Evolutionary conservation across 2,329 filamentous ascomycete genomes (phyloP), one percentile per base, ranked within the genome.

Genomic region (Trichothecium roseum): DNA sequence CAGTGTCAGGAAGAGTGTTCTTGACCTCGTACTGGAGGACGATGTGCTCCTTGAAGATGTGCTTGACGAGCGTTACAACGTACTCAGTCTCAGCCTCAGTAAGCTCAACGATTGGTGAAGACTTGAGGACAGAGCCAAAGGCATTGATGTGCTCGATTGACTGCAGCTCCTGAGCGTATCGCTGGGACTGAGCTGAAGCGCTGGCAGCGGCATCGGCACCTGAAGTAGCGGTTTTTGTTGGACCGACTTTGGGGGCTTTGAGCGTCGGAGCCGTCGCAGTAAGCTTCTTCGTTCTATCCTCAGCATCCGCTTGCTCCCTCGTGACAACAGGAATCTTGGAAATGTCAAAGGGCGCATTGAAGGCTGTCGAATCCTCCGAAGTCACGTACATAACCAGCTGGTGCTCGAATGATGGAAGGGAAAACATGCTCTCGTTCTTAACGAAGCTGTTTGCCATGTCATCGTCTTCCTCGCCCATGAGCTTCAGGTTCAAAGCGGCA

Each of bases 31-130:
- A 98, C 55, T 98, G 91, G 37, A 98, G 66, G 24, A 98, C 89
- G 52, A 98, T 69, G 54, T 96, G 85, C 56, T 94, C 85, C 64
- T 94, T 94, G 78, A 95, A 98, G 51, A 98, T 78, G 56, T 98
- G 91, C 69, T 98, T 98, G 60, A 95, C 75, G 16, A 91, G 80
- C 26, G 74, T 79, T 41, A 98, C 91, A 34, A 95, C 87, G 50
- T 98, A 98, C 60, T 98, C 91, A 15, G 89, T 96, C 63, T 96
- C 91, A 36, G 86, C 85, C 59, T 98, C 91, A 14, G 91, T 96
- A 42, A 98, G 78, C 60, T 95, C 89, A 46, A 94, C 76, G 34
- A 83, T 64, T 18, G 76, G 62, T 40, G 86, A 94, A 30, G 88
- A 95, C 66, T 95, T 96, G 67, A 98, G 82, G 10, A 96, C 77